These are phyloP conservation scores for Exophiala oligosperma DNA, from an alignment of 2,329 filamentous ascomycete genomes.

Conservation along the genomic window DNA sequence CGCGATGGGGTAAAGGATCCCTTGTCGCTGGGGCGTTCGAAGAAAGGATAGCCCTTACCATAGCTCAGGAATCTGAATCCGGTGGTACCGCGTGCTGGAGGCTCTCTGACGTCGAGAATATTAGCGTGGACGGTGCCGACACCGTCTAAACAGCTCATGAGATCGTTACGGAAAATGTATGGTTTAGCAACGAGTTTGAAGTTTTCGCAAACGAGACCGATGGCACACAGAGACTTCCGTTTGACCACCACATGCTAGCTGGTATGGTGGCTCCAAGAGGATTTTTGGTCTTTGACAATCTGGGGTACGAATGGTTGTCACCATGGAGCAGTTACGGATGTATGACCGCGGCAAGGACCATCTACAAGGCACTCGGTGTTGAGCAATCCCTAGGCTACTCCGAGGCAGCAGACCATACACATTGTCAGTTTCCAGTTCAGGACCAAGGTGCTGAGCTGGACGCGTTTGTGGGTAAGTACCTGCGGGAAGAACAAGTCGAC, in stretches of 20 bases:
- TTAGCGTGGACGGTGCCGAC: constrained; percentile 43
- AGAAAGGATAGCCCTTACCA: constrained; percentile 58
- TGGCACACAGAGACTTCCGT: constrained; percentile 50
- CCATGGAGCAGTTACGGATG: constrained; percentile 58
- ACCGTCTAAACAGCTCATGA: constrained; percentile 62
- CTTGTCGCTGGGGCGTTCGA: constrained; percentile 62
- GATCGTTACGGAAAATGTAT: constrained; percentile 63
- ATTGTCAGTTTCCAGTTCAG: constrained; percentile 56
- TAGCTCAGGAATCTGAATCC: constrained; percentile 64
- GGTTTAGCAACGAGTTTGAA: constrained; percentile 61
- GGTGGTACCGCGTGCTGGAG: constrained; percentile 64
- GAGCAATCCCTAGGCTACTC: constrained; percentile 60
- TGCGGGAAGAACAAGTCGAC: constrained; percentile 39
- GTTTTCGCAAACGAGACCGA: constrained; percentile 43
- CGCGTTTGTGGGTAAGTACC: constrained; percentile 58
- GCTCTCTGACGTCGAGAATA: constrained; percentile 52
- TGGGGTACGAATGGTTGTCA: constrained; percentile 59
- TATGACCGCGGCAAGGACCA: constrained; percentile 56
- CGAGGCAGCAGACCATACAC: constrained; percentile 54
- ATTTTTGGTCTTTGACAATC: constrained; percentile 58
- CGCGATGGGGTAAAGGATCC: constrained; percentile 64
- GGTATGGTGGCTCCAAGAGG: constrained; percentile 58
- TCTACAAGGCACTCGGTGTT: constrained; percentile 56
- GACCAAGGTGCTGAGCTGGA: constrained; percentile 54
- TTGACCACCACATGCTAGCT: constrained; percentile 61